Conservation (phyloP, 192 early-diverging fungal genomes). For the Linnemannia zychae region DNA sequence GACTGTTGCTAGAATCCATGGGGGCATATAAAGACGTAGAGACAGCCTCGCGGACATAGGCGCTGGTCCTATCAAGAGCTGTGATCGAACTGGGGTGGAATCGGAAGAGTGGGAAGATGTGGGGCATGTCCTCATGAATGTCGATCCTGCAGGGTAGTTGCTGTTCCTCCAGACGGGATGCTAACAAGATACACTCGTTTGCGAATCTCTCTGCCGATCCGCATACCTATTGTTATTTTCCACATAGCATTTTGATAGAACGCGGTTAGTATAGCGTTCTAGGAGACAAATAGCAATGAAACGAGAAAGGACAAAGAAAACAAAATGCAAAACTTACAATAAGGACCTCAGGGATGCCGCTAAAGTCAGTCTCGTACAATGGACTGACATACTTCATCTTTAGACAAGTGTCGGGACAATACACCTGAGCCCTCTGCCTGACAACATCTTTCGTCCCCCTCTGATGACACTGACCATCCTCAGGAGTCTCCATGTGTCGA, state of each 20-base stretch:
- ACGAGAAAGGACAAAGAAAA: background rate
- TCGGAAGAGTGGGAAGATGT: constrained; percentile 61
- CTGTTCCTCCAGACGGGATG: constrained; percentile 34
- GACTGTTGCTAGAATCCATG: background rate
- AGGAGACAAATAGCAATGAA: background rate
- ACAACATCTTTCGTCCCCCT: constrained; percentile 19
- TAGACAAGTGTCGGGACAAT: constrained; percentile 54
- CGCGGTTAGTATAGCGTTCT: background rate
- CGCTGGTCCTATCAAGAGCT: constrained; percentile 30
- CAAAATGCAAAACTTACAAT: constrained; percentile 54
- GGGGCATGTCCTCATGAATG: constrained; percentile 60
- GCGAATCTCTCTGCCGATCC: constrained; percentile 61
- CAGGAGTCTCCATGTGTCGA: constrained; percentile 22
- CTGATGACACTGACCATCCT: background rate
- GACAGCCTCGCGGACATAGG: constrained; percentile 33
- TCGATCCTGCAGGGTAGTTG: constrained; percentile 44
- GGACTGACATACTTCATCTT: constrained; percentile 62
- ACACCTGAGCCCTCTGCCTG: constrained; percentile 42
- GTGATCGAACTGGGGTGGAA: constrained; percentile 38
- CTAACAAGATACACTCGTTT: constrained; percentile 60
- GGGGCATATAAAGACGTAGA: background rate
- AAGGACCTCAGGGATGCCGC: constrained; percentile 57
- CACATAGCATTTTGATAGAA: background rate
- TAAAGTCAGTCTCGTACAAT: constrained; percentile 49
- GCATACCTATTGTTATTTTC: constrained; percentile 34